These are phyloP conservation scores for Pleurotus giganteus DNA, from an alignment of 768 basidiomycete species.

Conservation along the genomic window DNA sequence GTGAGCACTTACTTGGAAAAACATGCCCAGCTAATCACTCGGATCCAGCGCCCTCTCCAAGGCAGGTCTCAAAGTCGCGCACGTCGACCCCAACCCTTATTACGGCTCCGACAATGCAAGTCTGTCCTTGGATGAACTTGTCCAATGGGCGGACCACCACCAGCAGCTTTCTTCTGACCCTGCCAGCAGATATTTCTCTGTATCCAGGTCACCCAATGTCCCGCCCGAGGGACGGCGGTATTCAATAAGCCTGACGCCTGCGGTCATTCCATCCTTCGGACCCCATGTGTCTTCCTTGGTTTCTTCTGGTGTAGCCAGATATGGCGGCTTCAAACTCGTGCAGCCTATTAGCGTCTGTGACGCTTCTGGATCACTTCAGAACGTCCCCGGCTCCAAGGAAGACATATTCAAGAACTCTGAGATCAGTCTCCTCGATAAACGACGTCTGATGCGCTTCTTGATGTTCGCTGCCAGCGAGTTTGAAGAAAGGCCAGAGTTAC, in stretches of 20 bases:
- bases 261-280: conserved; percentile 77
- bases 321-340: conserved; percentile 87
- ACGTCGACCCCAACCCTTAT: conserved; percentile 80
- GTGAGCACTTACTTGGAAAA: conserved; percentile 48
- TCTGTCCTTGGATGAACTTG: conserved; percentile 77
- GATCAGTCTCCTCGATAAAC: conserved; percentile 79
- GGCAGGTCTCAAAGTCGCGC: conserved; percentile 83
- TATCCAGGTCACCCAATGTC: conserved; percentile 40
- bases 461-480: conserved; percentile 78
- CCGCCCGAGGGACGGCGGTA: conserved; percentile 70
- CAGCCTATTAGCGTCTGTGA: conserved; percentile 66
- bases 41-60: conserved; percentile 77
- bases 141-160: conserved; percentile 57
- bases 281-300: conserved; percentile 77
- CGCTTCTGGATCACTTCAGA: conserved; percentile 42
- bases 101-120: conserved; percentile 87
- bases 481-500: conserved; percentile 57
- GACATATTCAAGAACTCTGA: conserved; percentile 86
- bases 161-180: neutral
- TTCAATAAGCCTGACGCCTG: conserved; percentile 81
- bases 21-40: conserved; percentile 12
- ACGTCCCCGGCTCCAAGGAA: conserved; percentile 89
- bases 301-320: conserved; percentile 81
- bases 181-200: conserved; percentile 33
- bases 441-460: conserved; percentile 89